phyloP scores from a whole-genome alignment of 345 rosid genomes.

The Eucalyptus tenuipes region DNA sequence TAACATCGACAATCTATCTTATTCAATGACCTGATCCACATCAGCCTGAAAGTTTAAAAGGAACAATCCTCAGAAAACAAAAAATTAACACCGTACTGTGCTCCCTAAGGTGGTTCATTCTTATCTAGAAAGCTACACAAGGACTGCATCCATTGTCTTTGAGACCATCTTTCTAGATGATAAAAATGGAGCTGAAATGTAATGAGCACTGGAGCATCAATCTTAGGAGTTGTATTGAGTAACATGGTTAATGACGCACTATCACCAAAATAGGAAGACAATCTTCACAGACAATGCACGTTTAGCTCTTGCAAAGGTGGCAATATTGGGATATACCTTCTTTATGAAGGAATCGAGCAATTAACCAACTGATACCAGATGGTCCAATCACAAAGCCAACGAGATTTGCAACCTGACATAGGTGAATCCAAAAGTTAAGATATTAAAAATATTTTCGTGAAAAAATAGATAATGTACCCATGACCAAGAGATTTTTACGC shows the following conservation, averaged over 20 bases:
- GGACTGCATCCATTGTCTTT: neutral
- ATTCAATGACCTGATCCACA: neutral
- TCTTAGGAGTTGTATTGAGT: neutral
- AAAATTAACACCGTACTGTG: neutral
- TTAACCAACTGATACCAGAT: constrained; percentile 63
- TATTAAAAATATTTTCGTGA: too few relatives aligned
- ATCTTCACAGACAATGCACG: neutral
- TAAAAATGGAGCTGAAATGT: neutral
- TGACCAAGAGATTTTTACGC: neutral
- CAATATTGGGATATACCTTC: constrained; percentile 36
- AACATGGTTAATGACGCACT: neutral
- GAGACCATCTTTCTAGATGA: neutral
- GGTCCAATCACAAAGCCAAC: constrained; percentile 92
- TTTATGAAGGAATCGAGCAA: constrained; percentile 42
- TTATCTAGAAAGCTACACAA: neutral
- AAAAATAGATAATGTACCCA: neutral
- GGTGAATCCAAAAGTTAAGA: neutral
- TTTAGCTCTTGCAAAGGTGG: neutral
- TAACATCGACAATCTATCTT: neutral
- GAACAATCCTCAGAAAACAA: neutral
- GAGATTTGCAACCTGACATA: constrained; percentile 75
- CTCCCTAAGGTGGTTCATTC: neutral
- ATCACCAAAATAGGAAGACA: neutral
- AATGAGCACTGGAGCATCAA: neutral
- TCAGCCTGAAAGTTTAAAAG: neutral